Base-by-base conservation (phyloP, 2,329 filamentous ascomycete genomes). In the Cercospora sp. region DNA sequence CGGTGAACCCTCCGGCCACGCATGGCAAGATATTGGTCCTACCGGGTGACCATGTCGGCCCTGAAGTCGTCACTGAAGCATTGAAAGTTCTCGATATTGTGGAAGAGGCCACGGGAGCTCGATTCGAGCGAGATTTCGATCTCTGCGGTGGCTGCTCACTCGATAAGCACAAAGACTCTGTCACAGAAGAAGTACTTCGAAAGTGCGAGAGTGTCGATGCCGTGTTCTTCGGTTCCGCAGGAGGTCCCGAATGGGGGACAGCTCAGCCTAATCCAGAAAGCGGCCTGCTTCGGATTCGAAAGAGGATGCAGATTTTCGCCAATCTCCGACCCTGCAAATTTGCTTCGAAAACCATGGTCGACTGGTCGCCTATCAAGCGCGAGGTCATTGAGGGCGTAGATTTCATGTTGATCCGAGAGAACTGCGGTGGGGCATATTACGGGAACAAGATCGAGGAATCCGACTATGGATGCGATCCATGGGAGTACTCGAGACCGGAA, bases 371-470 rank as follows among this genome's bases (percentile, higher is more conserved):
- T 0, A 79, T 86, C 67, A 85, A 83, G 69, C 71, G 79, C 1
- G 80, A 82, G 7, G 76, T 84, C 18, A 82, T 84, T 26, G 70
- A 73, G 0, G 84, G 81, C 5, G 82, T 82, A 18, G 80, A 84
- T 66, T 84, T 85, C 71, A 81, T 85, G 68, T 78, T 85, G 2
- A 80, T 85, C 13, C 76, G 83, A 16, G 84, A 86, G 74, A 85
- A 85, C 69, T 84, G 82, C 68, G 82, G 83, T 6, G 84, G 84
- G 9, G 82, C 82, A 1, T 85, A 84, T 71, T 85, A 83, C 73
- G 84, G 84, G 8, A 72, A 80, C 13, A 85, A 85, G 71, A 75
- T 78, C 5, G 83, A 85, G 70, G 74, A 80, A 24, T 70, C 75
- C 1, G 81, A 83, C 34, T 74, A 79, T 10, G 84, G 81, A 0